A percentile compares a stretch with the other conserved stretches of the same genome.
These are phyloP conservation scores for Starmerella floricola DNA, from an alignment of 805 yeast genomes.

Conservation along the genomic window DNA sequence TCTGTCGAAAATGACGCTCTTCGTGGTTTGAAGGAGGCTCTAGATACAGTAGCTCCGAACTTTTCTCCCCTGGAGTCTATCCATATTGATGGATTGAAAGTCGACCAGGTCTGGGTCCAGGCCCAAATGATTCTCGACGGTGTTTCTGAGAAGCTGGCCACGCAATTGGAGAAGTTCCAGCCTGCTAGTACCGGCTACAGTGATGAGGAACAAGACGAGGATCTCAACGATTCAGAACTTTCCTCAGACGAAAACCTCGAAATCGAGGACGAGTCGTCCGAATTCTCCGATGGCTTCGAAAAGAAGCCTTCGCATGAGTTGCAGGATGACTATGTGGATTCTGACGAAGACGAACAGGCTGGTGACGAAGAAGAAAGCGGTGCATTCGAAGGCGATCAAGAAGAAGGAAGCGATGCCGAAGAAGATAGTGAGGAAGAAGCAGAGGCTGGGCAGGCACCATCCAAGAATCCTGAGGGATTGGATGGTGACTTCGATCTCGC, in stretches of 20 bases:
- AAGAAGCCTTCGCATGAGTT: background rate
- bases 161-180: conserved; percentile 23
- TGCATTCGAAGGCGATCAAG: conserved; percentile 25
- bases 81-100: conserved; percentile 73
- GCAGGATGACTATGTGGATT: conserved; percentile 1
- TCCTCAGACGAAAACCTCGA: conserved; percentile 24
- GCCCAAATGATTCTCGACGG: conserved; percentile 73
- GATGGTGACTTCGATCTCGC: conserved; percentile 80
- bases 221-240: conserved; percentile 24
- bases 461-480: no score
- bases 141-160: conserved; percentile 51
- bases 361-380: no score
- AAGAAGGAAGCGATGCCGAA: conserved; percentile 21
- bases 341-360: background rate
- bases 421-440: conserved; percentile 19
- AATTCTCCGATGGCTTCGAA: background rate
- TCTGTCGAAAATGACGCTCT: conserved; percentile 20
- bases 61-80: conserved; percentile 67
- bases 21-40: conserved; percentile 33
- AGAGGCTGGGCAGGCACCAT: no score
- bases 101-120: conserved; percentile 90
- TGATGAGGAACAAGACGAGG: conserved; percentile 7
- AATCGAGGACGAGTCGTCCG: conserved; percentile 20
- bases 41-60: conserved; percentile 46
- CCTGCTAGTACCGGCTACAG: no score